Base-by-base conservation (phyloP, 352 stramenopile species). In the Thalassiosira livingstoniorum region DNA sequence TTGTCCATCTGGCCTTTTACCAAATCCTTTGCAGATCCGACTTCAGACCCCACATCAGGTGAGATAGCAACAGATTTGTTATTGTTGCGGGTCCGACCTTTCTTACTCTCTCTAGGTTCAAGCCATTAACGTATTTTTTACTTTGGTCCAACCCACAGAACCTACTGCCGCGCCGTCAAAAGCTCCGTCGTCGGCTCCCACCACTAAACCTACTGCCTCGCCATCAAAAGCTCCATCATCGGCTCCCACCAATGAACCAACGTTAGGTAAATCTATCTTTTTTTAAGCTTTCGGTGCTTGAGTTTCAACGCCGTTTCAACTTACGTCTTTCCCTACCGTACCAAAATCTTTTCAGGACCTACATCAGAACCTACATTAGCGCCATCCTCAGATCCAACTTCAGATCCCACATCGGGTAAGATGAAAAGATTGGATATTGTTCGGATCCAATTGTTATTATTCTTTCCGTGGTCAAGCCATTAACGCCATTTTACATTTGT, bases 191-290 rank as follows among this genome's bases (percentile, higher is more conserved):
- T 15, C 7, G 15, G 15, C 39, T 18, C 39, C 39, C 7, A 47
- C 15, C 15, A 47, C 39, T 47, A 47, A 7, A 47, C 39, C n/a
- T n/a, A n/a, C n/a, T n/a, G n/a, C n/a, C n/a, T n/a, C 39, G 45
- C 65, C 64, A 60, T 29, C 64, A 58, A 10, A 74, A 5, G n/a
- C 55, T 23, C 65, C 65, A 15, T 64, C 64, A 32, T n/a, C 15
- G 39, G 7, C 25, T 18, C 21, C 57, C 5, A 13, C 11, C 13
- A 18, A 23, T 39, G 5, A 66, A 15, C 25, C 1, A 32, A 0
- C 54, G 39, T 58, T 10, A 23, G 2, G 35, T 42, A 23, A 61
- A 27, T 57, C 54, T 39, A 57, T 45, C 4, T 1, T 51, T 1
- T 27, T 21, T 43, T 18, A 51, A 67, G 57, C 10, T 64, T 37